A percentile compares a stretch with the other conserved stretches of the same genome.
Conservation (phyloP, 495 filamentous ascomycete species). For the Evernia prunastri region DNA sequence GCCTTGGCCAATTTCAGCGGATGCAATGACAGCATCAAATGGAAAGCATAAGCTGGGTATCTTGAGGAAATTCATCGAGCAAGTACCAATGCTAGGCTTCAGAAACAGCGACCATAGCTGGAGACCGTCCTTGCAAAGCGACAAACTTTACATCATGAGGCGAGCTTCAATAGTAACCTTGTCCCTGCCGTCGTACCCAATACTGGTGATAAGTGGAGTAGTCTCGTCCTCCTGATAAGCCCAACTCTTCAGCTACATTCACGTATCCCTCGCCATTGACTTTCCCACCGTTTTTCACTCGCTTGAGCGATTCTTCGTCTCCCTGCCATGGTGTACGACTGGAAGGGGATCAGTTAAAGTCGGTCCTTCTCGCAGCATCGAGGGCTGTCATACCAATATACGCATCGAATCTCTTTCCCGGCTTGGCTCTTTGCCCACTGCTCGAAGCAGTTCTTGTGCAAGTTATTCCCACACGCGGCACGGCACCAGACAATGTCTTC, state of each 20-base stretch:
- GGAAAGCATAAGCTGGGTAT: neutral
- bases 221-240: slow-evolving; percentile 49
- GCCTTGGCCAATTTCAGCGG: neutral
- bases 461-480: slow-evolving; percentile 69
- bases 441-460: slow-evolving; percentile 66
- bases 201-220: slow-evolving; percentile 41
- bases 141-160: neutral
- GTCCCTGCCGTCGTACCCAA: slow-evolving; percentile 32
- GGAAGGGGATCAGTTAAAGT: slow-evolving; percentile 10
- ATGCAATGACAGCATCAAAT: neutral
- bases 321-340: slow-evolving; percentile 57
- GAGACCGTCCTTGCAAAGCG: neutral
- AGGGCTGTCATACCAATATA: slow-evolving; percentile 48
- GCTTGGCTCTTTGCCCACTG: slow-evolving; percentile 58
- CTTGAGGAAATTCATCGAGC: neutral
- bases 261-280: slow-evolving; percentile 55
- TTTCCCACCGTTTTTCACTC: slow-evolving; percentile 38
- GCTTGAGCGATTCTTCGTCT: slow-evolving; percentile 43
- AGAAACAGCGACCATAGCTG: neutral
- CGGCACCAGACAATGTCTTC: slow-evolving; percentile 66
- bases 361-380: neutral
- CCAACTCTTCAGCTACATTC: slow-evolving; percentile 58
- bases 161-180: slow-evolving; percentile 12
- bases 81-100: neutral
- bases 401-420: slow-evolving; percentile 53